Evolutionary conservation across 148 eudicot genomes (phyloP).

Genomic region (Vaccinium macrocarpon): DNA sequence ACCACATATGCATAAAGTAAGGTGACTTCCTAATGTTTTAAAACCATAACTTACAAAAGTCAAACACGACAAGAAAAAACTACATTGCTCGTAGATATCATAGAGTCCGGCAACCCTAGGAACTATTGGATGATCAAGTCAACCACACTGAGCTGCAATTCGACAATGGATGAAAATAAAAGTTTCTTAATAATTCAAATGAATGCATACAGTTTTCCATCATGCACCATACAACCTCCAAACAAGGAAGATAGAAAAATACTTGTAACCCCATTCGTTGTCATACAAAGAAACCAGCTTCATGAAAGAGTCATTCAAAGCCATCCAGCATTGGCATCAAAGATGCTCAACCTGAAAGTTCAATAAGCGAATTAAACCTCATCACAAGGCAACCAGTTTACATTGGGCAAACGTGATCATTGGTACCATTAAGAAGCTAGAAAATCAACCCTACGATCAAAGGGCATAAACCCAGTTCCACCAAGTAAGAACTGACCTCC

Average conservation of each 20-base stretch:
- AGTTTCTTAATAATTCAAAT: not conserved
- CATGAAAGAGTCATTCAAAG: slow-evolving; percentile 61
- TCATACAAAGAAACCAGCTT: slow-evolving; percentile 91
- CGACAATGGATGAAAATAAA: not conserved
- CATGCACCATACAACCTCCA: not conserved
- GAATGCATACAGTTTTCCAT: not conserved
- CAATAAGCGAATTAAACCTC: not conserved
- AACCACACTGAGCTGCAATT: too few species aligned
- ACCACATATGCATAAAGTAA: too few species aligned
- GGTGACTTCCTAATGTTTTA: too few species aligned
- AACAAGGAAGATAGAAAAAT: slow-evolving; percentile 16
- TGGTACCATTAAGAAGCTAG: not conserved
- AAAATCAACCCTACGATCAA: not conserved
- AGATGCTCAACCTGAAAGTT: slow-evolving; percentile 71
- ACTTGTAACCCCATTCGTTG: slow-evolving; percentile 97
- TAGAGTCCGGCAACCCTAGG: too few species aligned
- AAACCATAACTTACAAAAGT: too few species aligned
- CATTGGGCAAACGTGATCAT: not conserved
- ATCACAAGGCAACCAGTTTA: too few species aligned
- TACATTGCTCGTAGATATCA: too few species aligned
- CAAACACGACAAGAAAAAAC: too few species aligned
- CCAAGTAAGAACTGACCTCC: too few species aligned
- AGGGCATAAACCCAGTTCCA: too few species aligned
- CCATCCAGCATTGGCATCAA: slow-evolving; percentile 91
- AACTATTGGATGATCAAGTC: too few species aligned